Evolutionary conservation across 768 basidiomycete genomes (phyloP).

Genomic region (Pleurotus pulmonarius): DNA sequence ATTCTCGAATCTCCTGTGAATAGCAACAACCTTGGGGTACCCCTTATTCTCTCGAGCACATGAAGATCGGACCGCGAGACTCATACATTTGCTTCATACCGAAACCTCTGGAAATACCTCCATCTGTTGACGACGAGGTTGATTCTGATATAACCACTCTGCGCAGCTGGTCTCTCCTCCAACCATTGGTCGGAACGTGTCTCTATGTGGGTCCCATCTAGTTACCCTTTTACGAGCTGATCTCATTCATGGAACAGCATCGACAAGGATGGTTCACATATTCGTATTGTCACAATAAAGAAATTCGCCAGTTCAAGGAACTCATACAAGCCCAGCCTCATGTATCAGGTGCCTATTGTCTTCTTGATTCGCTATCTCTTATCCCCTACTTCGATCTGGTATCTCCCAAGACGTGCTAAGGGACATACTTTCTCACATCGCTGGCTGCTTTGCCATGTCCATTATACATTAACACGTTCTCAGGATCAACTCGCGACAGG

Average conservation of each 20-base stretch:
- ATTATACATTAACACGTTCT: constrained; percentile 3
- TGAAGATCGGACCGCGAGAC: constrained; percentile 68
- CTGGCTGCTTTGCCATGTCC: neutral
- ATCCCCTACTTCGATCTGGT: constrained; percentile 20
- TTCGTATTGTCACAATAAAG: constrained; percentile 90
- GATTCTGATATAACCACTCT: constrained; percentile 63
- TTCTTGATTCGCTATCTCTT: constrained; percentile 19
- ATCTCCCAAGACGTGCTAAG: constrained; percentile 17
- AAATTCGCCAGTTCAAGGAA: constrained; percentile 96
- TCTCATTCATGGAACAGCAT: constrained; percentile 46
- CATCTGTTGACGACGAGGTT: constrained; percentile 45
- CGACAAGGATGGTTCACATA: constrained; percentile 97
- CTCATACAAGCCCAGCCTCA: constrained; percentile 60
- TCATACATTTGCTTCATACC: constrained; percentile 81
- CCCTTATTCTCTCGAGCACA: constrained; percentile 60
- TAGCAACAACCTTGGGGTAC: constrained; percentile 17
- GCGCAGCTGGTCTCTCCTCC: constrained; percentile 79
- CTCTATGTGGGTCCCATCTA: constrained; percentile 66
- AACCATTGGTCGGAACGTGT: constrained; percentile 75
- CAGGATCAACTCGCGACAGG: constrained; percentile 4
- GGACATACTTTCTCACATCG: constrained; percentile 8
- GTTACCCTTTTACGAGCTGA: constrained; percentile 22
- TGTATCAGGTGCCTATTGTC: constrained; percentile 50
- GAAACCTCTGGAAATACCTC: constrained; percentile 46
- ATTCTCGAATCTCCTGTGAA: constrained; percentile 11